Conservation (phyloP, 768 basidiomycete species). For the Russula vinacea region DNA sequence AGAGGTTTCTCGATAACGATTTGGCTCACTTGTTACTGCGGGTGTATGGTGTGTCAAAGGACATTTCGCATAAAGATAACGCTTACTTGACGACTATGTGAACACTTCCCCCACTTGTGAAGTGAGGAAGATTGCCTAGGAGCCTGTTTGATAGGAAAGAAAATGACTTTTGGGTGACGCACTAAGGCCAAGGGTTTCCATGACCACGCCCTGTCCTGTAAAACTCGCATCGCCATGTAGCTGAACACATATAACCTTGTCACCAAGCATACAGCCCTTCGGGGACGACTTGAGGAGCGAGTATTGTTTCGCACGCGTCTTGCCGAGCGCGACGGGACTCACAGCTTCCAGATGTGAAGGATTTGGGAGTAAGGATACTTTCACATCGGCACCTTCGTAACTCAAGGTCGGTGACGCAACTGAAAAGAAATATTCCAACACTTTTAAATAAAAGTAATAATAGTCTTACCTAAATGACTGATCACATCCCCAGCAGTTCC, state of each 20-base stretch:
- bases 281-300: conserved; percentile 63
- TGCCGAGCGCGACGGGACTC: conserved; percentile 83
- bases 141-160: background rate
- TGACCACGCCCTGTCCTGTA: conserved; percentile 85
- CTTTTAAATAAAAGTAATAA: background rate
- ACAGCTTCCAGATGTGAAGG: conserved; percentile 85
- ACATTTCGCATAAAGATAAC: background rate
- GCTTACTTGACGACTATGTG: conserved; percentile 89
- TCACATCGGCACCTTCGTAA: conserved; percentile 55
- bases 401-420: conserved; percentile 62
- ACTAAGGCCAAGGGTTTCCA: conserved; percentile 85
- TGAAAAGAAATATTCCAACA: conserved; percentile 30
- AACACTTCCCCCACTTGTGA: conserved; percentile 84
- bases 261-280: conserved; percentile 47
- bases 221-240: conserved; percentile 92
- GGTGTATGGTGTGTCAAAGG: conserved; percentile 11
- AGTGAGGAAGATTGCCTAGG: conserved; percentile 83
- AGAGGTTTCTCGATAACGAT: background rate
- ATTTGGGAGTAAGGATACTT: conserved; percentile 76
- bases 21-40: conserved; percentile 36
- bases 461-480: conserved; percentile 66
- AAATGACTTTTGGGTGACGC: conserved; percentile 33
- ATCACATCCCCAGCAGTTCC: conserved; percentile 81
- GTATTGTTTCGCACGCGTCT: conserved; percentile 88
- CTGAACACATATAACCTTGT: conserved; percentile 83